Evolutionary conservation across 2,329 filamentous ascomycete species (phyloP), one percentile per base, ranked within the genome.

Genomic region (Tolypocladium ovalisporum): DNA sequence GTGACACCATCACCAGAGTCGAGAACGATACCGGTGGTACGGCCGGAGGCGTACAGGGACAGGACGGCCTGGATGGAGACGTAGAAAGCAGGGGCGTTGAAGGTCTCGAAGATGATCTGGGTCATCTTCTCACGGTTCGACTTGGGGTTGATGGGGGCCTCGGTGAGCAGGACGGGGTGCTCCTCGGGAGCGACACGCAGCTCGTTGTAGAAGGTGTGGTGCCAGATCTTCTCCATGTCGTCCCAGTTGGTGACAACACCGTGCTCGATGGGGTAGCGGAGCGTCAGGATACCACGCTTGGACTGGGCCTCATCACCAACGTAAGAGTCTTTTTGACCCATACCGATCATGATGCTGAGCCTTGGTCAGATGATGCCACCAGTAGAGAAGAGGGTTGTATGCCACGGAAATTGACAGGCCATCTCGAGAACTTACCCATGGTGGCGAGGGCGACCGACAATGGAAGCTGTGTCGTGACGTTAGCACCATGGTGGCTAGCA

Each of bases 61-160:
- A 99, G 86, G 66, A 99, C 94, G 76, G 94, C 94, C 86, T 97
- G 93, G 79, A 99, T 99, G 73, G 94, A 97, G 83, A 99, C 94
- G 86, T 99, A 99, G 87, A 99, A 97, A 70, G 94, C 94, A 69
- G 94, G 94, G 71, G 94, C 93, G 84, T 99, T 97, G 88, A 99
- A 99, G 71, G 94, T 99, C 87, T 99, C 94, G 84, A 99, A 99
- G 77, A 99, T 92, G 67, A 99, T 99, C 84, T 99, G 94, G 70
- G 94, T 97, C 94, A 99, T 99, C 91, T 99, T 99, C 86, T 99
- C 94, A 87, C 94, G 90, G 86, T 99, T 99, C 83, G 90, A 96
- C 87, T 97, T 97, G 78, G 94, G 94, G 88, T 99, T 99, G 88
- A 99, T 97, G 69, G 94, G 94, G 71, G 94, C 94, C 84, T 99